Conservation (phyloP, 305 asterid species). For the Fraxinus sp. region DNA sequence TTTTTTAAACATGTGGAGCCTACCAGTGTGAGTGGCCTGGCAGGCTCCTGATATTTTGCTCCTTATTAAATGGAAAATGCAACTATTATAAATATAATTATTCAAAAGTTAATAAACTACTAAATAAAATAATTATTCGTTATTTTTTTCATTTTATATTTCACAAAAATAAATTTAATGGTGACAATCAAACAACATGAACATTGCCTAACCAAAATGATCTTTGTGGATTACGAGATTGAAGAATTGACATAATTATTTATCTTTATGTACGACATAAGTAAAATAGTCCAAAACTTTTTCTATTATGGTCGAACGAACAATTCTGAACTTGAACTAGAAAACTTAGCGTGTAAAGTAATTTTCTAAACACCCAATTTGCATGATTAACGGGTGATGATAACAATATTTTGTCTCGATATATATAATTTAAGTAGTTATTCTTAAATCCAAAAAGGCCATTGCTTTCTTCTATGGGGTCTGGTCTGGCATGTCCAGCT, state of each 20-base stretch:
- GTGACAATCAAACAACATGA: no score
- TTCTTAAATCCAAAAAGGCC: conserved; percentile 22
- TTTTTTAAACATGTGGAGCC: no score
- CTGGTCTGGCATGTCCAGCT: conserved; percentile 31
- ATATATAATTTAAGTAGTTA: conserved; percentile 1
- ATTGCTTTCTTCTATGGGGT: conserved; percentile 34
- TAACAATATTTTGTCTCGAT: neutral
- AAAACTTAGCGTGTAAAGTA: neutral
- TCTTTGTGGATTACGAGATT: neutral
- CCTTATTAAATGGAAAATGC: no score
- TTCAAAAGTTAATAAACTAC: neutral
- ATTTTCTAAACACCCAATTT: conserved; percentile 1
- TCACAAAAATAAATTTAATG: no score
- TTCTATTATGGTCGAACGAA: no score
- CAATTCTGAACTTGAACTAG: neutral
- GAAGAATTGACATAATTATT: neutral
- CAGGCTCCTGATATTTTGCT: no score
- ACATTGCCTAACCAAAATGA: neutral
- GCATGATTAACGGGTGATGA: conserved; percentile 16
- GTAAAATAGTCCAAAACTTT: no score
- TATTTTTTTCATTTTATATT: no score
- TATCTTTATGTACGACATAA: no score
- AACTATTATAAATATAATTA: no score
- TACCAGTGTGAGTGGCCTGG: no score
- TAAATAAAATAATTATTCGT: no score